phyloP scores from a whole-genome alignment of 768 basidiomycete species.

The Boletus sensibilis region DNA sequence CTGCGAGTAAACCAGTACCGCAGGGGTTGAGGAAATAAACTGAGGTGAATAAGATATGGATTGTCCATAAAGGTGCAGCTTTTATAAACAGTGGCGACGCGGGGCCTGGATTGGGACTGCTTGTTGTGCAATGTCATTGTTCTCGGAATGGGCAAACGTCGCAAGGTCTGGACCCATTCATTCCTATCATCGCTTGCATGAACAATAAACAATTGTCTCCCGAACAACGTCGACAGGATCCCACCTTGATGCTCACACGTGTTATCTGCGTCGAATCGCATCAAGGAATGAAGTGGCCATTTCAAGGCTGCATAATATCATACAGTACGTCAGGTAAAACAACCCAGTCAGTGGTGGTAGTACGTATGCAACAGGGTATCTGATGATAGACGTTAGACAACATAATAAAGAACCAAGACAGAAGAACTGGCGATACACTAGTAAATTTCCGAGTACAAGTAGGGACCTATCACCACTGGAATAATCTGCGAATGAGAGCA shows the following conservation, averaged over 20 bases:
- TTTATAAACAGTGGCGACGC: constrained; percentile 15
- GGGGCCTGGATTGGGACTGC: not conserved
- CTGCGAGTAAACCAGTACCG: constrained; percentile 26
- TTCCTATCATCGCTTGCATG: not conserved
- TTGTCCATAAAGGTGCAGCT: constrained; percentile 1
- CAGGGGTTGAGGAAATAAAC: constrained; percentile 6
- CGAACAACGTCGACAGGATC: constrained; percentile 7
- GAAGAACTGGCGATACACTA: constrained; percentile 30
- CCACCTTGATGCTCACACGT: not conserved
- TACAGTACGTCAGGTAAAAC: constrained; percentile 28
- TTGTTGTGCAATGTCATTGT: constrained; percentile 21
- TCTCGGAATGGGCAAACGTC: constrained; percentile 3
- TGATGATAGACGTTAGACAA: constrained; percentile 26
- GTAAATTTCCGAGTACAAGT: constrained; percentile 23
- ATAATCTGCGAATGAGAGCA: constrained; percentile 49
- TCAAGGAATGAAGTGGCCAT: not conserved
- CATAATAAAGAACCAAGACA: constrained; percentile 29
- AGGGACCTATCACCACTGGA: constrained; percentile 39
- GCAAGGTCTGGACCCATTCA: not conserved
- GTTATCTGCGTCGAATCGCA: not conserved
- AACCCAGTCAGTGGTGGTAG: constrained; percentile 31
- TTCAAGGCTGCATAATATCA: constrained; percentile 19
- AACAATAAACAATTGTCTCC: constrained; percentile 8
- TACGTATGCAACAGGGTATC: constrained; percentile 41
- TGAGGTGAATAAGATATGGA: not conserved